Percentiles rank a stretch among this genome's conserved stretches.
These are phyloP conservation scores for Aureobasidium sp. DNA, from an alignment of 2,329 filamentous ascomycete species.

Conservation along the genomic window DNA sequence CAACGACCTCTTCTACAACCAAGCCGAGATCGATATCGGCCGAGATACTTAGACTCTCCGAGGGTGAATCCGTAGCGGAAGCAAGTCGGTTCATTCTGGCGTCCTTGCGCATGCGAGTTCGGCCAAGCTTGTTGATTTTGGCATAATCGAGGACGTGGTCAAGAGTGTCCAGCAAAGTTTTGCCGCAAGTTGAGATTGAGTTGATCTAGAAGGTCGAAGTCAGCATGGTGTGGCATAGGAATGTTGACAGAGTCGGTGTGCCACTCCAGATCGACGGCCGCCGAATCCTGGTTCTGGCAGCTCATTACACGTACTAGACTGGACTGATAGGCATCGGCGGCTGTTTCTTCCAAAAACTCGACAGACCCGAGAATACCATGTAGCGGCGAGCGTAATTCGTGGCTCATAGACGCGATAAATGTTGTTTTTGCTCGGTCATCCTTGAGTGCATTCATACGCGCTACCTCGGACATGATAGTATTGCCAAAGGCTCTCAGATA, in stretches of 20 bases:
- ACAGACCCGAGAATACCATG: constrained; percentile 42
- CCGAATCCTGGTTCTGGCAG: too few relatives aligned
- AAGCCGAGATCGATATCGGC: constrained; percentile 14
- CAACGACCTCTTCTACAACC: constrained; percentile 15
- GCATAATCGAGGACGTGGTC: constrained; percentile 35
- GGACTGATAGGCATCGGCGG: constrained; percentile 33
- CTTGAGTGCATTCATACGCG: constrained; percentile 31
- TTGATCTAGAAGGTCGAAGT: constrained; percentile 24
- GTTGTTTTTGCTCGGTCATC: constrained; percentile 44
- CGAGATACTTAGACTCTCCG: constrained; percentile 12
- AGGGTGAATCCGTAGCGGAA: constrained; percentile 1
- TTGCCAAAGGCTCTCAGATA: constrained; percentile 34
- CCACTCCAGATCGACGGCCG: too few relatives aligned
- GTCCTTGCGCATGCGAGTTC: constrained; percentile 22
- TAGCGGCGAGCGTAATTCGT: constrained; percentile 42
- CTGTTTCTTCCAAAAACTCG: constrained; percentile 38
- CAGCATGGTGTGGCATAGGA: neutral
- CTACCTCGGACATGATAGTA: constrained; percentile 34
- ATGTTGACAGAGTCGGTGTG: too few relatives aligned
- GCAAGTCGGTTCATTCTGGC: neutral
- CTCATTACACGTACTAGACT: constrained; percentile 14
- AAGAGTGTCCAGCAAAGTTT: constrained; percentile 42
- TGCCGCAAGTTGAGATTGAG: constrained; percentile 43
- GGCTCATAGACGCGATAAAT: constrained; percentile 45
- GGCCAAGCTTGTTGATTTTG: constrained; percentile 37